Base-by-base conservation (phyloP, 2,329 filamentous ascomycete species). In the Mariannaea sp. region DNA sequence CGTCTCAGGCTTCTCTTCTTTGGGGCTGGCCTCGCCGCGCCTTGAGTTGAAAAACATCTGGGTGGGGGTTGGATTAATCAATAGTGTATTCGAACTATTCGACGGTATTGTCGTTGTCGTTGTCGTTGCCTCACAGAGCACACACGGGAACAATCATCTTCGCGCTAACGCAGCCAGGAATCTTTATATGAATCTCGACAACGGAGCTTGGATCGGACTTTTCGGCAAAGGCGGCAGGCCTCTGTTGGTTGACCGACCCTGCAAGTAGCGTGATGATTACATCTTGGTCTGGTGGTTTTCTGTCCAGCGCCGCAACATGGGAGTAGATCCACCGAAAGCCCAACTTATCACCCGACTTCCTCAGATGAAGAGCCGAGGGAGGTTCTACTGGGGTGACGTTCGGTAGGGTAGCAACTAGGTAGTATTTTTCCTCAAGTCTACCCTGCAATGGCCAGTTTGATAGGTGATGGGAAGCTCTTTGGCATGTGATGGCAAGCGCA, bases 191-290 rank as follows among this genome's bases (percentile, higher is more conserved):
- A 42, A 29, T 32, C 30, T 29, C 16, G n/a, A 13, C 36, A 16
- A 33, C 32, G 16, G 26, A 22, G n/a, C 20, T 29, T 39, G 36
- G 39, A 43, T 49, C 40, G 40, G 38, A 41, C 38, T 49, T 49
- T 49, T 49, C 47, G 47, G 47, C 40, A 49, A 49, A 32, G 32
- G 43, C 47, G 47, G 47, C 47, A 49, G 38, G 7, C 16, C 13
- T 32, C 17, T 16, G 13, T 32, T 19, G 38, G 40, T 27, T 36
- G 29, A 41, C n/a, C 14, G 29, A 29, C 39, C 38, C 38, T 49
- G 47, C 10, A n/a, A 27, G 16, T 49, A 49, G 36, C 38, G 39
- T 49, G 47, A 49, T 49, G 17, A 49, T 49, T 49, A 38, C 47
- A 38, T 43, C 30, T 49, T n/a, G 14, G n/a, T 39, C 40, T 36